Base-by-base conservation (phyloP, 1,284 basidiomycete genomes). In the Malassezia slooffiae region DNA sequence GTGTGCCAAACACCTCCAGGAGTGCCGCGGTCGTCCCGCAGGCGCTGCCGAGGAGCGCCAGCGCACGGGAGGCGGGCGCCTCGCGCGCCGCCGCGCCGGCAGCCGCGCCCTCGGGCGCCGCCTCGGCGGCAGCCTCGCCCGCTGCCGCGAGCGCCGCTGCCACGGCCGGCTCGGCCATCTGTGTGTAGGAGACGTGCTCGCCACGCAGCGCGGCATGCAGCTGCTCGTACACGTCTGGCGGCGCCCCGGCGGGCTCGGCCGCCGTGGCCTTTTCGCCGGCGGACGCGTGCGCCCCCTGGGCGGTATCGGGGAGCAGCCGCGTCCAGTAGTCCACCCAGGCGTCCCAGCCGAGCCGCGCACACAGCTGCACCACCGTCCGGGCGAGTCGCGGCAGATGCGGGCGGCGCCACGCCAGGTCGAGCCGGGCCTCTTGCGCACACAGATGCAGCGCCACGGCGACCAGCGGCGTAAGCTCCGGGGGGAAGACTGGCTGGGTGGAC, bases 401-500 rank as follows among this genome's bases (percentile, higher is more conserved):
- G 15, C 28, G 42, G n/a, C 35, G 33, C 4, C 42, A 42, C 34
- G 9, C 26, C 23, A 9, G 20, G 22, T 56, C 54, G 23, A 54
- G 46, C 11, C 31, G 45, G 6, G 48, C 43, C 23, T 62, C 58
- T 23, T 55, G 50, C 17, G 57, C 56, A 20, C 55, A 45, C 23
- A 62, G 43, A 39, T 62, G 58, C 17, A 62, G 48, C n/a, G 32
- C 37, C 16, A 38, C 13, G 7, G 49, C 39, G n/a, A 24, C 31
- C 13, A 15, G 12, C 20, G 24, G 19, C 31, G 34, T 21, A 22
- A n/a, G n/a, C n/a, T n/a, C n/a, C 22, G 19, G 27, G 28, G 30
- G 16, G 13, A 9, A 21, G 21, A 34, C 16, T 20, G 12, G 21
- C 16, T 8, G 8, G 33, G 7, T 21, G 15, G 9, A 7, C 19